Evolutionary conservation across 306 rosid genomes (phyloP), one percentile per base, ranked within the genome.

Genomic region (Crataegus laevigata): DNA sequence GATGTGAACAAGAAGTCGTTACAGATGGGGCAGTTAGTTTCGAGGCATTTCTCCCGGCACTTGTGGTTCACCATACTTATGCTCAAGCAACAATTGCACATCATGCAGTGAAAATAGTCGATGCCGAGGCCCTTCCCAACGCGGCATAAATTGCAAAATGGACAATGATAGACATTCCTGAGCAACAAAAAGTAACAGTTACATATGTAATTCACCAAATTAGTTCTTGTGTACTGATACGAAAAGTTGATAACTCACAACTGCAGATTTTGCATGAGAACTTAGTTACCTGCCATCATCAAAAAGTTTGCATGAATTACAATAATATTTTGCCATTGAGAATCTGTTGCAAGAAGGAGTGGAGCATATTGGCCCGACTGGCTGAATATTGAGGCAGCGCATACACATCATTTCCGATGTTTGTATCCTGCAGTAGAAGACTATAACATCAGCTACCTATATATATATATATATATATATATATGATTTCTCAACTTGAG

Each of bases 131-230:
- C 98, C 80, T 74, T 89, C 68, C 98, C 98, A 69, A 94, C 86
- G 76, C 97, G 97, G 87, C 98, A 94, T 77, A 94, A 77, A 72
- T 94, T 91, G 93, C 98, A 94, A 84, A 81, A 91, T 45, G 98
- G 98, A 87, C 98, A 94, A 79, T 92, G 98, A 75, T 91, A 91
- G 22, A 92, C 91, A 74, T 83, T 74, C 91, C 98, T 93, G 96
- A 13, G 28, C 14, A 28, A 52, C 54, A 17, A 61, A 62, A 52
- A 50, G 42, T 42, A 25, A 11, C 9, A 54, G 47, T 50, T 40
- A 40, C 18, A 52, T 15, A 12, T 40, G 36, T 5, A 59, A 17
- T 58, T 52, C 58, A n/a, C 4, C 18, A 22, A n/a, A 12, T 6
- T 15, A 11, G 26, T 21, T 70, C 8, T 9, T 4, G 73, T 28